A percentile compares a stretch with the other conserved stretches of the same genome.
These are phyloP conservation scores for Vicia sativa DNA, from an alignment of 306 rosid species.

Conservation along the genomic window DNA sequence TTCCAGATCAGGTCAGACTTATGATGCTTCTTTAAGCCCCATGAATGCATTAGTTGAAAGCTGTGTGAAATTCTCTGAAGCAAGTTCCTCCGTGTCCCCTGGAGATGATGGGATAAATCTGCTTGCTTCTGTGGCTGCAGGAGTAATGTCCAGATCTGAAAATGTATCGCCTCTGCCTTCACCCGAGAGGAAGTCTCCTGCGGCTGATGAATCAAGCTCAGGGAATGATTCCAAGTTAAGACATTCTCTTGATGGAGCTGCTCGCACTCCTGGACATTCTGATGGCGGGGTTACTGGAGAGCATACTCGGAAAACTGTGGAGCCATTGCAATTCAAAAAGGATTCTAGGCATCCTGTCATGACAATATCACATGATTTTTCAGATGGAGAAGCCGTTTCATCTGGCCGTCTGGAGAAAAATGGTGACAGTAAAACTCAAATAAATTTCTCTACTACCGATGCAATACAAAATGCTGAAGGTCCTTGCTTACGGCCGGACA, in stretches of 20 bases:
- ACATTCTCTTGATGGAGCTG: slow-evolving; percentile 42
- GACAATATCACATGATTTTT: slow-evolving; percentile 8
- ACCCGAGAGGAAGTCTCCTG: slow-evolving; percentile 55
- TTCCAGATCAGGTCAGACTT: slow-evolving; percentile 55
- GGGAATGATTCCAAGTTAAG: slow-evolving; percentile 53
- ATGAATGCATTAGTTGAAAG: slow-evolving; percentile 84
- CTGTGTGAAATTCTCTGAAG: slow-evolving; percentile 76
- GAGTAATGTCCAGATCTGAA: slow-evolving; percentile 73
- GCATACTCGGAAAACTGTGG: slow-evolving; percentile 26
- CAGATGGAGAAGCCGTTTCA: slow-evolving; percentile 45
- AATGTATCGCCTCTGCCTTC: slow-evolving; percentile 58
- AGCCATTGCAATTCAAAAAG: slow-evolving; percentile 35
- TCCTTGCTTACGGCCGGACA: slow-evolving; percentile 39
- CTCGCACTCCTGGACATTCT: slow-evolving; percentile 35
- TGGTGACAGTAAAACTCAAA: slow-evolving; percentile 35
- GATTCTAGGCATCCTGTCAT: slow-evolving; percentile 28
- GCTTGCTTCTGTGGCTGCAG: slow-evolving; percentile 89
- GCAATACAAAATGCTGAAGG: slow-evolving; percentile 37
- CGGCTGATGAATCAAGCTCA: slow-evolving; percentile 47
- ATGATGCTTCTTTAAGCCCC: slow-evolving; percentile 74
- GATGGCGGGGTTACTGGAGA: slow-evolving; percentile 44
- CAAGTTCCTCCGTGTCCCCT: slow-evolving; percentile 53
- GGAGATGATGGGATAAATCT: slow-evolving; percentile 88
- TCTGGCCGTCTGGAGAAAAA: slow-evolving; percentile 41
- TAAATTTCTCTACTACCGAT: slow-evolving; percentile 34